Base-by-base conservation (phyloP, 2,329 filamentous ascomycete species). In the Stachybotrys chartarum region DNA sequence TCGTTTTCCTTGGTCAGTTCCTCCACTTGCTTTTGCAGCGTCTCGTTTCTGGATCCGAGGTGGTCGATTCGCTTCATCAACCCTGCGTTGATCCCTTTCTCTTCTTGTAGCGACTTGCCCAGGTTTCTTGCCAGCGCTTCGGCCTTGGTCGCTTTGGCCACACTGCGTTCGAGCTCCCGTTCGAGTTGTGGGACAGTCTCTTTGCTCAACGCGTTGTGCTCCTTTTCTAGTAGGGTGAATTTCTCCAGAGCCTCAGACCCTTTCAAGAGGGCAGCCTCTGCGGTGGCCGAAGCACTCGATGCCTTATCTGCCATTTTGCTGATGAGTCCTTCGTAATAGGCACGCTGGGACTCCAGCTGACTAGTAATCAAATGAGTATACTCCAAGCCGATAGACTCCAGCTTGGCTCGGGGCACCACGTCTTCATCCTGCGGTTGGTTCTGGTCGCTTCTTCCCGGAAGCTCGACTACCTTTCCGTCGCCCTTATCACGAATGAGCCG, bases 251-350 rank as follows among this genome's bases (percentile, higher is more conserved):
- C 78, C 57, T 75, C 70, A 6, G 73, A 76, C 2, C 81, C 79
- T 59, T 77, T 75, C 0, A 69, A 67, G 0, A 75, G 73, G 0
- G 88, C 86, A 51, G 78, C 78, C 58, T 89, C 85, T 0, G 88
- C 90, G 0, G 82, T 78, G 0, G 83, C 78, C 0, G 83, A 79
- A 0, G 92, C 90, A 64, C 87, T 84, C 1, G 86, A 81, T 0
- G 92, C 92, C 73, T 97, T 97, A 70, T 96, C 90, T 0, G 88
- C 91, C 0, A 91, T 90, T 59, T 95, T 91, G 64, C 86, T 87
- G 53, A 99, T 82, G 69, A 96, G 85, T 62, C 96, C 93, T 69
- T 97, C 93, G 63, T 96, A 99, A 72, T 97, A 99, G 1, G 89
- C 80, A 10, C 94, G 84, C 69, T 99, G 94, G 48, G 87, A 91